phyloP scores from a whole-genome alignment of 2,329 filamentous ascomycete genomes.

The Talaromyces islandicus region DNA sequence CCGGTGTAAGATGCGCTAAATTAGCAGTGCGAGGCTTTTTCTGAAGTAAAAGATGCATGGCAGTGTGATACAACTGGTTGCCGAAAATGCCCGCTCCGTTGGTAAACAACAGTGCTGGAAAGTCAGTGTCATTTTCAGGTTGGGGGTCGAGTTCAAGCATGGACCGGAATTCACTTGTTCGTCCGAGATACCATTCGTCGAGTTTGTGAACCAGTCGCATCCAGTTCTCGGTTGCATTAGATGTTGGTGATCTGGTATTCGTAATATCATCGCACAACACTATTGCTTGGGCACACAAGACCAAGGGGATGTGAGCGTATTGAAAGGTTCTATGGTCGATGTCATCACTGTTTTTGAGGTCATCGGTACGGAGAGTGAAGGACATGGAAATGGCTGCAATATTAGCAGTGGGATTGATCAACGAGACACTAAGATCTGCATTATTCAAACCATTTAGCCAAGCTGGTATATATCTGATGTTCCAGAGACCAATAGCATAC shows the following conservation, averaged over 20 bases:
- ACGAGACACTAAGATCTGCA: neutral
- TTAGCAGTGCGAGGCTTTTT: conserved; percentile 43
- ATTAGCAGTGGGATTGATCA: neutral
- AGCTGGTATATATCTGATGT: neutral
- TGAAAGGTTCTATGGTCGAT: conserved; percentile 10
- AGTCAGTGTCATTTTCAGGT: conserved; percentile 24
- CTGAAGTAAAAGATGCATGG: conserved; percentile 48
- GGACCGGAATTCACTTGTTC: conserved; percentile 21
- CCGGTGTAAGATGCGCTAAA: conserved; percentile 18
- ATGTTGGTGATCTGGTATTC: conserved; percentile 4
- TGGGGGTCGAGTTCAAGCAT: conserved; percentile 21
- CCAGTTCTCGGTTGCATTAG: conserved; percentile 15
- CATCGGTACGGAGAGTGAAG: neutral
- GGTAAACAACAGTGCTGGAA: conserved; percentile 41
- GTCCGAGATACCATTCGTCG: conserved; percentile 22
- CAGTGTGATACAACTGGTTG: conserved; percentile 54
- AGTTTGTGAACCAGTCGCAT: conserved; percentile 20
- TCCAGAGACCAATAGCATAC: conserved; percentile 11
- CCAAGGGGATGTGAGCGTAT: conserved; percentile 19
- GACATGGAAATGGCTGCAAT: neutral
- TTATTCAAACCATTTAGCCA: neutral
- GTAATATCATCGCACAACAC: conserved; percentile 15
- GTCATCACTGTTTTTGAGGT: neutral
- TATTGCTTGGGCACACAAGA: conserved; percentile 21
- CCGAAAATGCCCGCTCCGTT: conserved; percentile 39